Evolutionary conservation across 2,329 filamentous ascomycete genomes (phyloP).

Genomic region (Onygenales sp.): DNA sequence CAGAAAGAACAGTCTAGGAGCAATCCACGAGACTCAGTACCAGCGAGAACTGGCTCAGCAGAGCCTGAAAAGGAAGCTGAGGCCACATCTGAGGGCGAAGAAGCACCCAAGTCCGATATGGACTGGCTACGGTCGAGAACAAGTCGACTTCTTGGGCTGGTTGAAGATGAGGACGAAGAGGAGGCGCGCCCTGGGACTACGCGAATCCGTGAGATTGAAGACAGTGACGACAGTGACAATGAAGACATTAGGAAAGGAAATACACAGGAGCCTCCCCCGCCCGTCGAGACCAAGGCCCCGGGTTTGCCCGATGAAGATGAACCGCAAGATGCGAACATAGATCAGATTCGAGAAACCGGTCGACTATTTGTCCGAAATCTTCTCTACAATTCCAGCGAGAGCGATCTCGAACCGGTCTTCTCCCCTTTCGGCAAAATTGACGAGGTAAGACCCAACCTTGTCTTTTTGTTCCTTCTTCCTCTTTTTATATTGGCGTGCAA

Average conservation of each 20-base stretch:
- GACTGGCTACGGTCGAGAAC: slow-evolving; percentile 91
- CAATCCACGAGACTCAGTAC: background rate
- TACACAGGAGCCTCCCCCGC: background rate
- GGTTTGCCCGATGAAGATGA: slow-evolving; percentile 23
- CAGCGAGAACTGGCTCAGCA: slow-evolving; percentile 7
- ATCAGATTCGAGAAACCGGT: slow-evolving; percentile 60
- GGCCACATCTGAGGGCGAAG: slow-evolving; percentile 14
- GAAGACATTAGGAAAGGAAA: slow-evolving; percentile 13
- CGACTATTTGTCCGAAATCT: slow-evolving; percentile 86
- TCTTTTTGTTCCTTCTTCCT: slow-evolving; percentile 8
- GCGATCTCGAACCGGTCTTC: slow-evolving; percentile 67
- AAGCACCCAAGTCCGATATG: slow-evolving; percentile 52
- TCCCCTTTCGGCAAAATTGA: slow-evolving; percentile 61
- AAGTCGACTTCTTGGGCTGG: slow-evolving; percentile 72
- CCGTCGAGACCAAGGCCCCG: slow-evolving; percentile 12
- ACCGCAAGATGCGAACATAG: slow-evolving; percentile 39
- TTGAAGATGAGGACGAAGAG: slow-evolving; percentile 58
- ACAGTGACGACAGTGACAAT: slow-evolving; percentile 3
- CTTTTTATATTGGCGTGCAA: background rate
- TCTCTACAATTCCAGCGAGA: slow-evolving; percentile 66
- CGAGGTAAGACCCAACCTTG: slow-evolving; percentile 60
- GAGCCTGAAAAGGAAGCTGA: slow-evolving; percentile 12
- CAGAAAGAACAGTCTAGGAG: background rate
- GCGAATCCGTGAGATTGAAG: slow-evolving; percentile 7
- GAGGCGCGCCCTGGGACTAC: slow-evolving; percentile 9